Conservation (phyloP, 208 protist genomes). For the Wallacemonas collosoma region DNA sequence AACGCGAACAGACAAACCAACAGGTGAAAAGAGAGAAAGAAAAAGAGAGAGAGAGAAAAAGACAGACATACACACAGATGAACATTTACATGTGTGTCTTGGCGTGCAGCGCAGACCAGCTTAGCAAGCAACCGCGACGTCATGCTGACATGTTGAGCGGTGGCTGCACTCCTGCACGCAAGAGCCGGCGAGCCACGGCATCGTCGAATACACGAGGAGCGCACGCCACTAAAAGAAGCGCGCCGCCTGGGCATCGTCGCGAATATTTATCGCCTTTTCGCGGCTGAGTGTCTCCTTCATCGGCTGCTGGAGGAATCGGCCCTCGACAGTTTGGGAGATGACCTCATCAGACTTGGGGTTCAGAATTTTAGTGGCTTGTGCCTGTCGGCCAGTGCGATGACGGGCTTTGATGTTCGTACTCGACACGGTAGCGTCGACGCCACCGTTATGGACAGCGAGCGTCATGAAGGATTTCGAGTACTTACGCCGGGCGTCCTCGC, state of each 20-base stretch:
- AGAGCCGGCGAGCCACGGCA: no score
- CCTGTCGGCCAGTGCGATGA: conserved; percentile 44
- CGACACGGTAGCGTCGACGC: conserved; percentile 51
- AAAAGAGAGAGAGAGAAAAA: no score
- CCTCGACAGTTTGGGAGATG: conserved; percentile 69
- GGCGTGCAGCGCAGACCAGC: no score
- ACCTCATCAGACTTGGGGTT: conserved; percentile 51
- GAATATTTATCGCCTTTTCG: conserved; percentile 67
- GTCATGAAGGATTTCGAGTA: conserved; percentile 92
- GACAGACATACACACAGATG: no score
- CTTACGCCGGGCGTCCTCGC: conserved; percentile 54
- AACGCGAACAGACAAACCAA: no score
- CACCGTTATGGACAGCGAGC: conserved; percentile 83
- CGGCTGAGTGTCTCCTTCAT: conserved; percentile 39
- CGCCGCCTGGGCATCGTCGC: conserved; percentile 41
- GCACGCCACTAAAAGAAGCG: conserved; percentile 42
- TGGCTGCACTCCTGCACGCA: no score
- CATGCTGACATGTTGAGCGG: no score
- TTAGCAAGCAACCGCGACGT: no score
- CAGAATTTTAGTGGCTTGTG: conserved; percentile 42
- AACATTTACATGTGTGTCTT: no score
- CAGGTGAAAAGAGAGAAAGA: no score
- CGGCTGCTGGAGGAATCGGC: conserved; percentile 56
- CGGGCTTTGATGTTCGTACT: conserved; percentile 44
- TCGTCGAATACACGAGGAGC: background rate